These are phyloP conservation scores for Globisporangium mamillatum DNA, from an alignment of 352 stramenopile genomes.

Conservation along the genomic window DNA sequence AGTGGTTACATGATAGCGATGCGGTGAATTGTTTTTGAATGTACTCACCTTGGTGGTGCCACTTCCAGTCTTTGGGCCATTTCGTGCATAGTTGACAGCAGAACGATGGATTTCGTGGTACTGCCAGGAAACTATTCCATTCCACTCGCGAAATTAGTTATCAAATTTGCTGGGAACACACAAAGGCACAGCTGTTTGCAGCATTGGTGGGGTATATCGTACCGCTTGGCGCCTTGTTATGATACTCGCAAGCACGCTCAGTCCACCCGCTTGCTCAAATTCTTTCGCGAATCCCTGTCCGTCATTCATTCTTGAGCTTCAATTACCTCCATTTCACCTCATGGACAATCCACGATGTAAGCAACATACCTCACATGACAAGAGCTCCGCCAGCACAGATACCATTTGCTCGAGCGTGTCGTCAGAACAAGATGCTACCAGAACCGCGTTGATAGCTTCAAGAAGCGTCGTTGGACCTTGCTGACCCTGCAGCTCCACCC, in stretches of 20 bases:
- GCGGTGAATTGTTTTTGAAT: background rate
- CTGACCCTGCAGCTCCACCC: conserved; percentile 4
- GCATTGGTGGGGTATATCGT: background rate
- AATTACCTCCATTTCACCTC: background rate
- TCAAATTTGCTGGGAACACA: background rate
- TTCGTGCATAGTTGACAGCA: conserved; percentile 7
- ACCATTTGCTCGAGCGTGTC: background rate
- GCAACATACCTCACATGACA: conserved; percentile 8
- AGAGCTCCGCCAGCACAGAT: background rate
- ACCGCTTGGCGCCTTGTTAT: conserved; percentile 3
- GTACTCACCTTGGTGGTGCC: background rate
- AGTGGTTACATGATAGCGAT: background rate
- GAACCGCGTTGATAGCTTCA: background rate
- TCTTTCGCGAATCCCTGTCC: conserved; percentile 1
- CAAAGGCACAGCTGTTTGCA: background rate
- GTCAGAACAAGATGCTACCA: background rate
- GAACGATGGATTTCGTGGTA: background rate
- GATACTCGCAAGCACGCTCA: conserved; percentile 1
- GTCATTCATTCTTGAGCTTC: background rate
- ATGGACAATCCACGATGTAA: background rate
- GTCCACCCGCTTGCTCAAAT: conserved; percentile 1
- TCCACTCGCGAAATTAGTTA: background rate
- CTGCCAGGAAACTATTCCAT: conserved; percentile 6
- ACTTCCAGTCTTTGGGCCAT: conserved; percentile 1
- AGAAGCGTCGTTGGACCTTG: conserved; percentile 3